Evolutionary conservation across 345 rosid species (phyloP).

Genomic region (Citrus inodora): DNA sequence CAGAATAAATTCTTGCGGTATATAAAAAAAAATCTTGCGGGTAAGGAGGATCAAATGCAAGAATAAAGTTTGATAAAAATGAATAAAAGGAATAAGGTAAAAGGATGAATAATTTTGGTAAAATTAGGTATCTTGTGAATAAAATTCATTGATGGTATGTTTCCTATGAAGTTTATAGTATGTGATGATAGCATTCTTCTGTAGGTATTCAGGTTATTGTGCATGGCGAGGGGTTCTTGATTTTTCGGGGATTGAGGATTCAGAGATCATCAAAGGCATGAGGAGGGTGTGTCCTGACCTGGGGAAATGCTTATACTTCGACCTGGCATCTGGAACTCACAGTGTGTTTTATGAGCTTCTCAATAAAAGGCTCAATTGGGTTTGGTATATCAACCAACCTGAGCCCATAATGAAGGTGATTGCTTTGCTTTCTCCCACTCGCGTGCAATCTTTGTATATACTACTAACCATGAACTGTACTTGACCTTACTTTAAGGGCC

Average conservation of each 20-base stretch:
- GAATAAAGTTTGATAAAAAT: too few relatives aligned
- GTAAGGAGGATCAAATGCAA: too few relatives aligned
- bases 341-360: constrained; percentile 56
- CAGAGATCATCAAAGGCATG: constrained; percentile 42
- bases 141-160: not conserved
- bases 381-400: constrained; percentile 70
- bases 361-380: constrained; percentile 64
- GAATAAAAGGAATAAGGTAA: too few relatives aligned
- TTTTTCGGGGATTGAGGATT: constrained; percentile 50
- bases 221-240: constrained; percentile 86
- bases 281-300: constrained; percentile 54
- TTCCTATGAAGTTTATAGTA: not conserved
- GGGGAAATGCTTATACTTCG: constrained; percentile 70
- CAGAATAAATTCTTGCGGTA: too few relatives aligned
- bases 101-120: too few relatives aligned
- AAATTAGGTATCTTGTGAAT: not conserved
- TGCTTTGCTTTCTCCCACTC: not conserved
- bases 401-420: constrained; percentile 65
- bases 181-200: not conserved
- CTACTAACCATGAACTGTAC: not conserved
- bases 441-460: not conserved
- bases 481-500: not conserved
- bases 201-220: constrained; percentile 79
- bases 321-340: constrained; percentile 46
- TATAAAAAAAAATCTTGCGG: too few relatives aligned